These are phyloP conservation scores for Cymbidium sinense DNA, from an alignment of 106 monocot genomes.

Conservation along the genomic window DNA sequence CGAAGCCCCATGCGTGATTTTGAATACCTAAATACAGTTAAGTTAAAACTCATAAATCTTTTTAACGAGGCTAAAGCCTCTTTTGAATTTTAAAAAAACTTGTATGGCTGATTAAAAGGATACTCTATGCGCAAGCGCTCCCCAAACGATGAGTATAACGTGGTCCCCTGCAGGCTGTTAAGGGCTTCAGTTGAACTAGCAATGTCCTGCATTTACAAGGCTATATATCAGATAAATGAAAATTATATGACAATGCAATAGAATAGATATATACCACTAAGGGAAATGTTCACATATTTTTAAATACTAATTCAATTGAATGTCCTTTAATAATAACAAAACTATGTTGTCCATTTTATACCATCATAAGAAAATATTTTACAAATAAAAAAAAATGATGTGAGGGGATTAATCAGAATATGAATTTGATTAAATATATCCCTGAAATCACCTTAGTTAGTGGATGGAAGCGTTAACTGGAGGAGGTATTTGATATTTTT, in stretches of 20 bases:
- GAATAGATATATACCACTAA: too few species aligned
- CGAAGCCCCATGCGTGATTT: conserved; percentile 70
- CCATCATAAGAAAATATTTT: too few species aligned
- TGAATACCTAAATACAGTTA: conserved; percentile 52
- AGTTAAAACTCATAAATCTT: conserved; percentile 3
- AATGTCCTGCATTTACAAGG: conserved; percentile 40
- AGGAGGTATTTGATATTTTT: too few species aligned
- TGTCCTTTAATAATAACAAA: too few species aligned
- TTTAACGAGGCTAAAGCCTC: not conserved
- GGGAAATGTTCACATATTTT: too few species aligned
- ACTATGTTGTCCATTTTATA: too few species aligned
- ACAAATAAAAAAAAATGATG: too few species aligned
- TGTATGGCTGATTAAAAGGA: conserved; percentile 23
- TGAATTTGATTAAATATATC: too few species aligned
- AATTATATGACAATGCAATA: not conserved
- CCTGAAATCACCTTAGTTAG: too few species aligned
- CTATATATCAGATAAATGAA: not conserved
- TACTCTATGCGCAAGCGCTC: conserved; percentile 75
- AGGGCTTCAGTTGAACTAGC: conserved; percentile 58
- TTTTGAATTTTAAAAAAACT: not conserved
- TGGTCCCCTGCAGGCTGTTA: conserved; percentile 52
- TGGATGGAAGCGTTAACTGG: too few species aligned
- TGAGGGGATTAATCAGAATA: too few species aligned
- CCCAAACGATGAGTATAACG: conserved; percentile 44
- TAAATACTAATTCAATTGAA: too few species aligned